Conservation (phyloP, 345 rosid species). For the Gossypioides kirkii region DNA sequence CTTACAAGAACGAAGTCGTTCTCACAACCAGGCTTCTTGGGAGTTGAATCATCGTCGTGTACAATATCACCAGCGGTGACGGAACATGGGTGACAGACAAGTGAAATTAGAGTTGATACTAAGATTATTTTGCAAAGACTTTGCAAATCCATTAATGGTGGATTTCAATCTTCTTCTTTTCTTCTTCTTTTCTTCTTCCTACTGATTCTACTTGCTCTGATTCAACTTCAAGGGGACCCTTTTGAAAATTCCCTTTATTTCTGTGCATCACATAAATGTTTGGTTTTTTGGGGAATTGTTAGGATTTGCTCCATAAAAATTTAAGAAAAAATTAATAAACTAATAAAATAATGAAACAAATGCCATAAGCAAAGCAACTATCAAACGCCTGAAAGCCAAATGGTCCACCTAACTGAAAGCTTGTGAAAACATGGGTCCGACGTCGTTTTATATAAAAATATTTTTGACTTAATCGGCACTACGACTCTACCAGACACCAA, state of each 20-base stretch:
- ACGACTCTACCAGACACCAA: too few relatives aligned
- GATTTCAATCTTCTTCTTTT: too few relatives aligned
- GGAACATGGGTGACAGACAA: constrained; percentile 37
- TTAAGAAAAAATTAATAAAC: not conserved
- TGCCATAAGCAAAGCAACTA: too few relatives aligned
- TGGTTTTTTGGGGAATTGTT: too few relatives aligned
- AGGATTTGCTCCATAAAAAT: too few relatives aligned
- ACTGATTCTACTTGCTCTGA: not conserved
- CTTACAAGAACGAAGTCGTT: constrained; percentile 88
- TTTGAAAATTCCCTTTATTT: constrained; percentile 9
- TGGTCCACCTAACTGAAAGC: not conserved
- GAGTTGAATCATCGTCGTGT: constrained; percentile 75
- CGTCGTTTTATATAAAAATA: too few relatives aligned
- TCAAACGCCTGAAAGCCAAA: not conserved
- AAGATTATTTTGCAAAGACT: constrained; percentile 29
- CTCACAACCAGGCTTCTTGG: constrained; percentile 95
- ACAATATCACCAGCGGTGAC: constrained; percentile 81
- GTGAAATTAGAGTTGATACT: constrained; percentile 35
- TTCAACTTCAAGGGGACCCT: not conserved
- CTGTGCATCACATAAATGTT: constrained; percentile 25
- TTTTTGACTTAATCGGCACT: too few relatives aligned
- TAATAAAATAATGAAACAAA: not conserved
- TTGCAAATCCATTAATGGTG: constrained; percentile 54
- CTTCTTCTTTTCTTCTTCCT: not conserved
- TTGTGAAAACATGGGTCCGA: too few relatives aligned